These are phyloP conservation scores for Tylopilus sp. DNA, from an alignment of 768 basidiomycete species.

Conservation along the genomic window DNA sequence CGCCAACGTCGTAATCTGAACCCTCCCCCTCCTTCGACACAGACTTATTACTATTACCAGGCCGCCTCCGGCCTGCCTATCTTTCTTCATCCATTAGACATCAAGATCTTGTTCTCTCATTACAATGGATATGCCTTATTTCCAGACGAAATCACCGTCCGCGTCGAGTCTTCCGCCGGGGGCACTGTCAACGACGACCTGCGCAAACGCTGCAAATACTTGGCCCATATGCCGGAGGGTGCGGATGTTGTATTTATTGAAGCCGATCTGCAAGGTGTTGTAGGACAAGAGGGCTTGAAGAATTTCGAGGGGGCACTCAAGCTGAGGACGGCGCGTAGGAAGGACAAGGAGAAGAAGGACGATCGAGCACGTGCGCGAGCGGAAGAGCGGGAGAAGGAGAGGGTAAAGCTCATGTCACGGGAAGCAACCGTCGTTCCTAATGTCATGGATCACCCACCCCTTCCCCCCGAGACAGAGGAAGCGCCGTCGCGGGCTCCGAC, in stretches of 20 bases:
- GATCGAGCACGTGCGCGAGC: slow-evolving; percentile 77
- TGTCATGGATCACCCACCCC: slow-evolving; percentile 5
- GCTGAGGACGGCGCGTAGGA: slow-evolving; percentile 66
- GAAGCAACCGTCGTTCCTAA: slow-evolving; percentile 10
- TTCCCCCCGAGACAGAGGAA: slow-evolving; percentile 15
- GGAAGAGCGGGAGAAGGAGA: slow-evolving; percentile 74
- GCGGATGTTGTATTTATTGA: slow-evolving; percentile 95
- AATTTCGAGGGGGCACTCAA: slow-evolving; percentile 82
- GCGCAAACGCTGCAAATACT: slow-evolving; percentile 92
- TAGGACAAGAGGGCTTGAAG: slow-evolving; percentile 71
- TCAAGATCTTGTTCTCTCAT: slow-evolving; percentile 85
- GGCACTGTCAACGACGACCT: slow-evolving; percentile 90
- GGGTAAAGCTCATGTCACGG: slow-evolving; percentile 30
- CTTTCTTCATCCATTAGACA: slow-evolving; percentile 94
- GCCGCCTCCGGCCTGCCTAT: slow-evolving; percentile 86
- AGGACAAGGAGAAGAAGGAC: slow-evolving; percentile 83
- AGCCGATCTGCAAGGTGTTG: slow-evolving; percentile 74
- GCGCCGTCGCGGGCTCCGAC: slow-evolving; percentile 2
- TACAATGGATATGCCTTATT: slow-evolving; percentile 79
- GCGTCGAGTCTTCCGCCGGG: slow-evolving; percentile 73
- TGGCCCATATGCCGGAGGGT: slow-evolving; percentile 86
- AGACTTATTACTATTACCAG: slow-evolving; percentile 95
- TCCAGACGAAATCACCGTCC: slow-evolving; percentile 76
- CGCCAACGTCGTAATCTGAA: slow-evolving; percentile 77
- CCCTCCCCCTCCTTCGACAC: slow-evolving; percentile 81